These are phyloP conservation scores for Aureobasidium subglaciale DNA, from an alignment of 2,329 filamentous ascomycete genomes.

Conservation along the genomic window DNA sequence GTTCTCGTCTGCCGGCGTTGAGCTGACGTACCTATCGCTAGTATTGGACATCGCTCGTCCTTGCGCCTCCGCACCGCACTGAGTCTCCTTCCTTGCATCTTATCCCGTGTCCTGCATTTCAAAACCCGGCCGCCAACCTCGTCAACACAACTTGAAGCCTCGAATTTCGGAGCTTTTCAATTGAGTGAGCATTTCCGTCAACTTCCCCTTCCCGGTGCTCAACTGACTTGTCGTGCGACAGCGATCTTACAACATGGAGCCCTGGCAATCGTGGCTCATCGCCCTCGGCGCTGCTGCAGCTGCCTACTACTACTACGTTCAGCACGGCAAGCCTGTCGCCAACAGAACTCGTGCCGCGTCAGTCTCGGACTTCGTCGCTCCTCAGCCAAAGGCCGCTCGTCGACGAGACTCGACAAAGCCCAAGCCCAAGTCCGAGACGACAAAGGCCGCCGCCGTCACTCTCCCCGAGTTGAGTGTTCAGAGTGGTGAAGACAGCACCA, in stretches of 20 bases:
- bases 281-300: conserved; percentile 20
- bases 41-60: neutral
- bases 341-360: conserved; percentile 17
- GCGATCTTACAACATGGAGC: conserved; percentile 20
- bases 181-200: neutral
- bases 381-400: conserved; percentile 17
- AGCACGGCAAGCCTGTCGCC: conserved; percentile 18
- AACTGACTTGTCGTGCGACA: neutral
- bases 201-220: neutral
- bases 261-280: conserved; percentile 25
- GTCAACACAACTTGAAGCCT: neutral
- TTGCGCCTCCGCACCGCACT: conserved; percentile 9
- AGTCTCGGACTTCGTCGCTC: conserved; percentile 11
- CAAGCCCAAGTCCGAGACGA: conserved; percentile 19
- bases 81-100: conserved; percentile 11
- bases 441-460: conserved; percentile 17
- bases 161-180: neutral
- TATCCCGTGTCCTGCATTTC: conserved; percentile 2
- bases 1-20: conserved; percentile 3
- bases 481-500: conserved; percentile 4
- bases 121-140: neutral
- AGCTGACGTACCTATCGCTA: conserved; percentile 4
- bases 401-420: conserved; percentile 19
- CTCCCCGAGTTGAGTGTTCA: conserved; percentile 3
- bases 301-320: conserved; percentile 23